A percentile compares a stretch with the other conserved stretches of the same genome.
Evolutionary conservation across 495 filamentous ascomycete genomes (phyloP).

Genomic region (Tetracladium marchalianum): DNA sequence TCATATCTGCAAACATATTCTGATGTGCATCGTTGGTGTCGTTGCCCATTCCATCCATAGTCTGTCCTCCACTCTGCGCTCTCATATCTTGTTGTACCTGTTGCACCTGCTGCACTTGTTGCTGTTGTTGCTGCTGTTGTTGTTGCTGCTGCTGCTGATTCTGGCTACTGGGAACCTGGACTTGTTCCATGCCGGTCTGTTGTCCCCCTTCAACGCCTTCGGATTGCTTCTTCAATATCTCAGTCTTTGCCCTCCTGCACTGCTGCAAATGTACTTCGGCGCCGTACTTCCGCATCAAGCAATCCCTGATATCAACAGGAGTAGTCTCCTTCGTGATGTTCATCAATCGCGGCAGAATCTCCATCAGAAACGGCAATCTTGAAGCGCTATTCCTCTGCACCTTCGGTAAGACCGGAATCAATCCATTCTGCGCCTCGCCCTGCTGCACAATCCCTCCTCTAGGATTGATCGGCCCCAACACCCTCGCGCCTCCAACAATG

Average conservation of each 20-base stretch:
- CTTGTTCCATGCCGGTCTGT: neutral
- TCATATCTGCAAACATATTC: constrained; percentile 14
- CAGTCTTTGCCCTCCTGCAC: constrained; percentile 19
- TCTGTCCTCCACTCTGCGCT: constrained; percentile 1
- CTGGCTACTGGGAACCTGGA: neutral
- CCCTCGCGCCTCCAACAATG: constrained; percentile 18
- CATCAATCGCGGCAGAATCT: constrained; percentile 19
- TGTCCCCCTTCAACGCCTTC: constrained; percentile 1
- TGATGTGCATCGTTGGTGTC: constrained; percentile 10
- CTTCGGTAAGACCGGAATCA: constrained; percentile 16
- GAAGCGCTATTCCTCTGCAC: constrained; percentile 20
- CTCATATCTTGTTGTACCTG: neutral
- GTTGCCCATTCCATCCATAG: constrained; percentile 12
- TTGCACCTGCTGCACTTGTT: neutral
- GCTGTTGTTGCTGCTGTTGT: neutral
- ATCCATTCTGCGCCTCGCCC: neutral
- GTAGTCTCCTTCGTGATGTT: constrained; percentile 19
- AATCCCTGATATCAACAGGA: constrained; percentile 19
- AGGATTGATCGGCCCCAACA: constrained; percentile 12
- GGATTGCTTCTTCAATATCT: constrained; percentile 17
- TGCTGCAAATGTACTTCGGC: constrained; percentile 21
- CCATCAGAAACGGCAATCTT: constrained; percentile 20
- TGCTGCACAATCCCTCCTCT: neutral
- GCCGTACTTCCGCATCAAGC: constrained; percentile 16
- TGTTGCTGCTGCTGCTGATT: neutral